These are phyloP conservation scores for Epichloe festucae DNA, from an alignment of 2,329 filamentous ascomycete genomes.

Conservation along the genomic window DNA sequence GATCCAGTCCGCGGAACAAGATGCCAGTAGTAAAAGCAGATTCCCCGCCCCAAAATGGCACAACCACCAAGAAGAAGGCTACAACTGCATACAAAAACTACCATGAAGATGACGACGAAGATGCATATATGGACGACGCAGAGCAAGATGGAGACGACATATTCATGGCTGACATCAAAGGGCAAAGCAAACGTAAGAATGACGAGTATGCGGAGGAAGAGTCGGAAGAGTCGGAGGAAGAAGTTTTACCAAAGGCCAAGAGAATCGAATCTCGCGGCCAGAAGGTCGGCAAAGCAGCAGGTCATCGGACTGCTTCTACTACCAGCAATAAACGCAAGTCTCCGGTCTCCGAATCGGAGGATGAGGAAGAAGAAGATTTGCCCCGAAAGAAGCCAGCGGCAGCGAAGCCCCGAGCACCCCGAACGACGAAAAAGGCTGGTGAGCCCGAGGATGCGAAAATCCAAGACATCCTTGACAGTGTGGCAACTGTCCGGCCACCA, in stretches of 20 bases:
- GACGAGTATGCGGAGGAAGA: conserved; percentile 66
- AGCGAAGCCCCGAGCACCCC: conserved; percentile 45
- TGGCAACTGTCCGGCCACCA: conserved; percentile 70
- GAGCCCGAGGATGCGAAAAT: conserved; percentile 54
- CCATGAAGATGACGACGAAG: conserved; percentile 32
- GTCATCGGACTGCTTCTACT: conserved; percentile 18
- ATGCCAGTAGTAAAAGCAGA: conserved; percentile 20
- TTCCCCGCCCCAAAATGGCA: conserved; percentile 16
- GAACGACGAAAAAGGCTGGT: conserved; percentile 50
- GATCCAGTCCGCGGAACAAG: conserved; percentile 40
- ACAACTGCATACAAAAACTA: conserved; percentile 28
- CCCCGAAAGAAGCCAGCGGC: conserved; percentile 46
- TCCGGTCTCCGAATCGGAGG: conserved; percentile 38
- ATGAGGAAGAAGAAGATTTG: conserved; percentile 42
- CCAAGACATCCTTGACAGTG: conserved; percentile 75
- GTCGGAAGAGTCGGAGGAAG: conserved; percentile 65
- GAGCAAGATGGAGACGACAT: conserved; percentile 68
- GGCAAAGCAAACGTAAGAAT: conserved; percentile 51
- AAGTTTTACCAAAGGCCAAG: conserved; percentile 48
- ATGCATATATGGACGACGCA: conserved; percentile 52
- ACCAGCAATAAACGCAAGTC: conserved; percentile 45
- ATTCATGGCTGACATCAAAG: conserved; percentile 60
- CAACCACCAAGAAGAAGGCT: conserved; percentile 27
- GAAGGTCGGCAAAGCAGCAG: conserved; percentile 13
- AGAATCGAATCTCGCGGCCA: conserved; percentile 34